These are phyloP conservation scores for Phialophora macrospora DNA, from an alignment of 2,329 filamentous ascomycete species.

Conservation along the genomic window DNA sequence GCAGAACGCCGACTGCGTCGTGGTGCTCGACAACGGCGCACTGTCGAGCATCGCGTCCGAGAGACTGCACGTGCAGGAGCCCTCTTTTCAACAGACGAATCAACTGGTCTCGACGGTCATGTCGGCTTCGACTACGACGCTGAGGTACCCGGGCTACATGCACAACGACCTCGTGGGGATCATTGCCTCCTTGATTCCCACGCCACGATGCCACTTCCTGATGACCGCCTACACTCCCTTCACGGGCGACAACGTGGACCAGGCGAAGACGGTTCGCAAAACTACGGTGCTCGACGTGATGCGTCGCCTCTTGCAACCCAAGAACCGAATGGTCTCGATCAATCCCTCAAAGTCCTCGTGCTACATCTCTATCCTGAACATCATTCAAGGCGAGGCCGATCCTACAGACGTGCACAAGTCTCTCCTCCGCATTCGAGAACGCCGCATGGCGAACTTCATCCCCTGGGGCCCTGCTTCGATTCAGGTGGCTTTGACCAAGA, in stretches of 20 bases:
- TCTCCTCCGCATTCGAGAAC: slow-evolving; percentile 90
- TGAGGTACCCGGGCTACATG: slow-evolving; percentile 98
- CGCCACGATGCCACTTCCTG: slow-evolving; percentile 94
- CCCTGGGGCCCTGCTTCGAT: slow-evolving; percentile 98
- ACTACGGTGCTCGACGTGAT: slow-evolving; percentile 98
- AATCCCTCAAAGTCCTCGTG: slow-evolving; percentile 95
- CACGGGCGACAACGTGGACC: slow-evolving; percentile 92
- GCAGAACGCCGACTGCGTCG: slow-evolving; percentile 96
- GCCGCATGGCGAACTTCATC: slow-evolving; percentile 92
- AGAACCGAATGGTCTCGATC: slow-evolving; percentile 99
- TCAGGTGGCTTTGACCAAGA: slow-evolving; percentile 94
- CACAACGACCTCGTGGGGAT: slow-evolving; percentile 99
- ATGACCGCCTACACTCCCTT: slow-evolving; percentile 99
- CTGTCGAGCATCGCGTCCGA: slow-evolving; percentile 93
- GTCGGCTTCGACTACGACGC: slow-evolving; percentile 95
- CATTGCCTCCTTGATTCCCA: slow-evolving; percentile 92
- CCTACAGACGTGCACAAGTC: slow-evolving; percentile 99
- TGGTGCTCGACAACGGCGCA: slow-evolving; percentile 95
- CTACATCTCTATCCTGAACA: slow-evolving; percentile 98
- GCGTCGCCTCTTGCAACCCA: slow-evolving; percentile 91
- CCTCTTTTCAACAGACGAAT: slow-evolving; percentile 96
- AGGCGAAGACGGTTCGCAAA: slow-evolving; percentile 96
- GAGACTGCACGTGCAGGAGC: slow-evolving; percentile 89
- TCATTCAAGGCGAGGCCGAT: slow-evolving; percentile 98
- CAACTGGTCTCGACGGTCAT: slow-evolving; percentile 97